Conservation (phyloP, 139 green algal genomes). For the Chloropicon primus region DNA sequence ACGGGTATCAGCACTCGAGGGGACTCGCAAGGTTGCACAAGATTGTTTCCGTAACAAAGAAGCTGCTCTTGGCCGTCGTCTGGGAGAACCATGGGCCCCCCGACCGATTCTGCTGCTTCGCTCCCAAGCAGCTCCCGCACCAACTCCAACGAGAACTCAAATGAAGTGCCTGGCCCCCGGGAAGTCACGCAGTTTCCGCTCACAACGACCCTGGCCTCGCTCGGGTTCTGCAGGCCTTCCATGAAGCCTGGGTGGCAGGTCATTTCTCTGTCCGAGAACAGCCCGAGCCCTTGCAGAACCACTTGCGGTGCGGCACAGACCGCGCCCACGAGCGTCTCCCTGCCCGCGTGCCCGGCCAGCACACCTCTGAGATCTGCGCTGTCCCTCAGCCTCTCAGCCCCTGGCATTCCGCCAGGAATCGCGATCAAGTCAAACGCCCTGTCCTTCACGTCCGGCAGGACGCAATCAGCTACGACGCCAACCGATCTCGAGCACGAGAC, state of each 20-base stretch:
- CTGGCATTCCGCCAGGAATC: constrained; percentile 83
- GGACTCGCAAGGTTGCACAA: too few relatives aligned
- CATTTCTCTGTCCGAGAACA: constrained; percentile 53
- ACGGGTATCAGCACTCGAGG: not conserved
- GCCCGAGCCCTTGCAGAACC: constrained; percentile 60
- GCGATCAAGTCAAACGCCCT: constrained; percentile 69
- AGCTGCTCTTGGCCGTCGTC: not conserved
- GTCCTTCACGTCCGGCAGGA: constrained; percentile 27
- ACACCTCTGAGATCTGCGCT: constrained; percentile 34
- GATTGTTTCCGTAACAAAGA: not conserved
- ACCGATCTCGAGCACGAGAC: constrained; percentile 50
- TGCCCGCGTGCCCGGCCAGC: constrained; percentile 36
- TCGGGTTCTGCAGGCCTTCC: constrained; percentile 49
- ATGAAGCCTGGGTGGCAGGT: constrained; percentile 84
- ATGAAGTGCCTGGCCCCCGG: constrained; percentile 60
- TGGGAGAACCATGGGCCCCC: constrained; percentile 67
- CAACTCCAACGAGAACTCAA: constrained; percentile 81
- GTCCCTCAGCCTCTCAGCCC: constrained; percentile 74
- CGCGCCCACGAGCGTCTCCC: constrained; percentile 46
- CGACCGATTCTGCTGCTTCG: constrained; percentile 68
- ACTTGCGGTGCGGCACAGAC: constrained; percentile 92
- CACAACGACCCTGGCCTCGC: constrained; percentile 58
- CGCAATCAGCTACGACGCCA: constrained; percentile 62
- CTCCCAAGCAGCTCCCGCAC: constrained; percentile 55
- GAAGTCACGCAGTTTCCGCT: constrained; percentile 70